Percentiles rank a stretch among this genome's conserved stretches.
phyloP scores from a whole-genome alignment of 306 rosid species.

The Vigna reflexopilosa region DNA sequence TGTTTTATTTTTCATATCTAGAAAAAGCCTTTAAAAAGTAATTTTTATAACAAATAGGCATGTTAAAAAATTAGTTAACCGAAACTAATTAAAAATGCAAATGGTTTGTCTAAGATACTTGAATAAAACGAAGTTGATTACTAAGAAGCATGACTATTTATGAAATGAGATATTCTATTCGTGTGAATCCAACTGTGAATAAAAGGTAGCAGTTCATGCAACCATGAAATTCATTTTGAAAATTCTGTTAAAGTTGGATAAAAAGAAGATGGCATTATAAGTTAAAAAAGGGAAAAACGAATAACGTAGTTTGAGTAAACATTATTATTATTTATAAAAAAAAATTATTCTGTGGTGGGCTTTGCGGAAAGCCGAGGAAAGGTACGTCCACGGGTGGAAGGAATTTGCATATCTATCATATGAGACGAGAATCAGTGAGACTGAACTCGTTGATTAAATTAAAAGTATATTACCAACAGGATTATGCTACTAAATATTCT shows the following conservation, averaged over 20 bases:
- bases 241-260: constrained; percentile 57
- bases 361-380: constrained; percentile 71
- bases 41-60: constrained; percentile 7
- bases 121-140: constrained; percentile 36
- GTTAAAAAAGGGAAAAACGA: too few relatives aligned
- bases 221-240: constrained; percentile 40
- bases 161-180: constrained; percentile 51
- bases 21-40: not conserved
- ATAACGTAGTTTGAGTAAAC: constrained; percentile 8
- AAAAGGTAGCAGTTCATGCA: constrained; percentile 46
- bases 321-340: constrained; percentile 34
- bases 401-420: constrained; percentile 40
- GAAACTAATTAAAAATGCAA: not conserved
- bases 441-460: constrained; percentile 28
- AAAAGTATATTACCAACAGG: constrained; percentile 40
- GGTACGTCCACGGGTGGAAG: constrained; percentile 71
- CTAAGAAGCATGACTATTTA: constrained; percentile 28
- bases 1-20: too few relatives aligned
- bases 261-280: constrained; percentile 27
- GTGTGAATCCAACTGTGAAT: constrained; percentile 53
- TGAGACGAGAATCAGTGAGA: constrained; percentile 58
- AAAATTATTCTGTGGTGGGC: constrained; percentile 61
- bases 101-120: constrained; percentile 39
- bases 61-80: not conserved
- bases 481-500: constrained; percentile 62